Conservation (phyloP, 768 basidiomycete species). For the Lactarius hatsudake region DNA sequence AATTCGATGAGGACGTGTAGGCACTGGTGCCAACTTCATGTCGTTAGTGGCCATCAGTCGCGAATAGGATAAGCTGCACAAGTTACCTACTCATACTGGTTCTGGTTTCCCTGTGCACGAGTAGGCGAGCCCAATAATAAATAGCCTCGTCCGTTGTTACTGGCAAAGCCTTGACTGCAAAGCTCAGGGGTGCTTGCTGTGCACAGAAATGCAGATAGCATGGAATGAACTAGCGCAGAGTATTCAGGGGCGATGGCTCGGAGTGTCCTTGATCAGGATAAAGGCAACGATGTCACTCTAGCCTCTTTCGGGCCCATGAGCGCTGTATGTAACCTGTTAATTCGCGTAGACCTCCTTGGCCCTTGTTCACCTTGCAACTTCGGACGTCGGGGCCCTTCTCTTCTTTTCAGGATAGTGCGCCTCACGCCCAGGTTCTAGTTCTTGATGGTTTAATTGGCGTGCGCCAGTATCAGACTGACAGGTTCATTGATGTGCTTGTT, state of each 20-base stretch:
- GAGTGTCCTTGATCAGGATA: not conserved
- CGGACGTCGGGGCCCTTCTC: not conserved
- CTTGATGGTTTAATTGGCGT: not conserved
- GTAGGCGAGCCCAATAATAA: not conserved
- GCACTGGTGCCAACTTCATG: not conserved
- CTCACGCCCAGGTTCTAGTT: not conserved
- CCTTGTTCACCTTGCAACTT: not conserved
- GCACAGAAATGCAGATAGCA: not conserved
- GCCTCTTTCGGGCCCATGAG: not conserved
- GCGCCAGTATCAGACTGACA: not conserved
- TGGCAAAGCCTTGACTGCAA: too few species aligned
- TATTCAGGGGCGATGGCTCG: not conserved
- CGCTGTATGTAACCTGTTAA: not conserved
- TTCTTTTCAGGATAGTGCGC: not conserved
- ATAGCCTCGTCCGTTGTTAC: not conserved
- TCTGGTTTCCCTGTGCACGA: not conserved
- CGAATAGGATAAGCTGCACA: not conserved
- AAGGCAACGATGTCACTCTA: not conserved
- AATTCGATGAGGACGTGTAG: not conserved
- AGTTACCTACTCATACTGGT: not conserved
- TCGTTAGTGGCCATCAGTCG: not conserved
- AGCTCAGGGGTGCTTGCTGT: not conserved
- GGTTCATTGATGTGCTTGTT: not conserved
- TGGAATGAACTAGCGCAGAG: not conserved
- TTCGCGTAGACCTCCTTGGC: not conserved